These are phyloP conservation scores for Lipomyces japonicus DNA, from an alignment of 805 yeast species.

Conservation along the genomic window DNA sequence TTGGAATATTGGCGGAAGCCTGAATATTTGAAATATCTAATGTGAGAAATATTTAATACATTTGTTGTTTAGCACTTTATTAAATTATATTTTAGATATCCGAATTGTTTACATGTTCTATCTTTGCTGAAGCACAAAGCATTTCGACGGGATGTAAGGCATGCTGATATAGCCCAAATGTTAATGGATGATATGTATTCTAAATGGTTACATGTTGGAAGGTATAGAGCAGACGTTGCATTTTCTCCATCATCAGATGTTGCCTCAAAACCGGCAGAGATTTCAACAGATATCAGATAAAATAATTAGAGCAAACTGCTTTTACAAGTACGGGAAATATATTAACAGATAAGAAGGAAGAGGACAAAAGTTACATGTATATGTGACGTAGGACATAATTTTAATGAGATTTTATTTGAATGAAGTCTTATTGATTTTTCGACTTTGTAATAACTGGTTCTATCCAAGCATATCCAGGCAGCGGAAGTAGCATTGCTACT, in stretches of 20 bases:
- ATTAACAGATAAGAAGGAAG: no score
- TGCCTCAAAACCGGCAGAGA: background rate
- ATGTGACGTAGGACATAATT: no score
- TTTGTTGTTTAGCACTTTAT: conserved; percentile 12
- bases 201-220: conserved; percentile 37
- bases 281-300: background rate
- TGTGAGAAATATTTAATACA: conserved; percentile 36
- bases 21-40: conserved; percentile 63
- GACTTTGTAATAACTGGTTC: no score
- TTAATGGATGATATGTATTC: conserved; percentile 44
- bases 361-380: no score
- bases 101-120: conserved; percentile 80
- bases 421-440: no score
- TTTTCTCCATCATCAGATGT: background rate
- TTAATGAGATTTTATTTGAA: no score
- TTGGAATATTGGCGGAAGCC: conserved; percentile 82
- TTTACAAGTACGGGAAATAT: no score
- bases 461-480: no score
- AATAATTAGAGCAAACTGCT: no score
- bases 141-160: conserved; percentile 41
- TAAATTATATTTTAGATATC: conserved; percentile 50
- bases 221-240: conserved; percentile 9
- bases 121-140: conserved; percentile 48
- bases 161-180: conserved; percentile 43
- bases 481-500: no score